phyloP scores from a whole-genome alignment of 495 filamentous ascomycete species.

The Tuber magnatum region DNA sequence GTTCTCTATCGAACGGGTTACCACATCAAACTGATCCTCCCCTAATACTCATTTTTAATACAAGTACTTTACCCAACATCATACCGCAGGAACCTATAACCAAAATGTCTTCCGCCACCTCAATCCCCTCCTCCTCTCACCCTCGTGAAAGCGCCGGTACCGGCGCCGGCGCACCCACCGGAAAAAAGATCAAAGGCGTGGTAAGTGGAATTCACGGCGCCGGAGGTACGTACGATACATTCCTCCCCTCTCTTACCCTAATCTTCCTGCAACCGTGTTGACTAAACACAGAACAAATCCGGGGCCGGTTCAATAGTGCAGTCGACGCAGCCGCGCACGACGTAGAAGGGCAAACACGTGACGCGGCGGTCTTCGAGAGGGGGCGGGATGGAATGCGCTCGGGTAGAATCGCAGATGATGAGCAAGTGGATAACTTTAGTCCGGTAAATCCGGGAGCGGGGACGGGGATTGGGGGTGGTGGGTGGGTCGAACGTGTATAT shows the following conservation, averaged over 20 bases:
- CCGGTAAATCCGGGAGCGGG: neutral
- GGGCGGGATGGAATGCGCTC: constrained; percentile 15
- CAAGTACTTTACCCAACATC: too few species aligned
- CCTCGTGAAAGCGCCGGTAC: constrained; percentile 5
- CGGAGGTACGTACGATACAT: constrained; percentile 7
- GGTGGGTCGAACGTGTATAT: neutral
- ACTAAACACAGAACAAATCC: constrained; percentile 19
- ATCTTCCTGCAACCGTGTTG: neutral
- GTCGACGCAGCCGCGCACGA: constrained; percentile 11
- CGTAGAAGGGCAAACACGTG: constrained; percentile 9
- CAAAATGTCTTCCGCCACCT: neutral
- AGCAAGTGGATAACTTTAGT: neutral
- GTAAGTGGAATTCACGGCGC: constrained; percentile 17
- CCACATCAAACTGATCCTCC: neutral
- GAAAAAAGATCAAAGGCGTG: constrained; percentile 16
- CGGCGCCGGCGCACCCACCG: constrained; percentile 11
- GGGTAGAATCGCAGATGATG: constrained; percentile 8
- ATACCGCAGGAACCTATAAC: neutral
- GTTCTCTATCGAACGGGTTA: too few species aligned
- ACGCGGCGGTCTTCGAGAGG: constrained; percentile 8
- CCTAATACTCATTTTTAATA: neutral
- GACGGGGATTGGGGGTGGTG: neutral
- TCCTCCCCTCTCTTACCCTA: neutral
- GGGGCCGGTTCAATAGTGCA: constrained; percentile 18
- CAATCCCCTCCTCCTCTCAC: too few species aligned